These are phyloP conservation scores for Elsinoe necatrix DNA, from an alignment of 2,329 filamentous ascomycete species.

Conservation along the genomic window DNA sequence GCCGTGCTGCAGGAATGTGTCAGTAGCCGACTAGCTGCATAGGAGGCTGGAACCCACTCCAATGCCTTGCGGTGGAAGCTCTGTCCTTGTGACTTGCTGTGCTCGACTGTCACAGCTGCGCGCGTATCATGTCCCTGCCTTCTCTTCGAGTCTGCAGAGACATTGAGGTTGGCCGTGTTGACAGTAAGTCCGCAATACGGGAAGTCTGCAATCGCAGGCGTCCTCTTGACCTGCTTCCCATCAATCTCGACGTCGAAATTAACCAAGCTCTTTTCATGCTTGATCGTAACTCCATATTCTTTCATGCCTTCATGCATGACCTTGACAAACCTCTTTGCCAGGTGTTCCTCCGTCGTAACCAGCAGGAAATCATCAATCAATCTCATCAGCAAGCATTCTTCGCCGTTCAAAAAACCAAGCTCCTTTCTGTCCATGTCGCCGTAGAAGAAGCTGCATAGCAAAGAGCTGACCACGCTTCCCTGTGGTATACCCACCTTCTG, in stretches of 20 bases:
- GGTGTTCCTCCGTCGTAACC: conserved; percentile 59
- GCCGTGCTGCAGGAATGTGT: conserved; percentile 45
- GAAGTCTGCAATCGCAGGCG: conserved; percentile 46
- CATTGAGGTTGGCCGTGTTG: conserved; percentile 63
- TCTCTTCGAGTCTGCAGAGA: conserved; percentile 59
- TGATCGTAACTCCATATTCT: conserved; percentile 72
- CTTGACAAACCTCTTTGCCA: conserved; percentile 65
- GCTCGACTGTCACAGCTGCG: conserved; percentile 72
- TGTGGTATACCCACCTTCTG: conserved; percentile 89
- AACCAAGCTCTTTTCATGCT: conserved; percentile 66
- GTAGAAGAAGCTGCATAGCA: conserved; percentile 94
- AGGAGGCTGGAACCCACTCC: conserved; percentile 40
- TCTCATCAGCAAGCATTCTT: conserved; percentile 63
- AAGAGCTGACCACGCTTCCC: conserved; percentile 76
- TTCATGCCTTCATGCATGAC: conserved; percentile 72
- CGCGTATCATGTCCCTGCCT: conserved; percentile 45
- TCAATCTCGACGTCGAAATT: conserved; percentile 66
- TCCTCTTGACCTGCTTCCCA: conserved; percentile 44
- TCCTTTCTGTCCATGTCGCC: conserved; percentile 68
- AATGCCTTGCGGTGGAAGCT: conserved; percentile 74
- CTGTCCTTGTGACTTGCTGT: conserved; percentile 60
- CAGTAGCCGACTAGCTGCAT: conserved; percentile 14
- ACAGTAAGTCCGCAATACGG: conserved; percentile 84
- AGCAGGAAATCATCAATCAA: conserved; percentile 91
- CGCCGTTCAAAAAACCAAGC: conserved; percentile 51